Evolutionary conservation across 2,329 filamentous ascomycete genomes (phyloP), one percentile per base, ranked within the genome.

Genomic region (Scortechinia acanthostroma): DNA sequence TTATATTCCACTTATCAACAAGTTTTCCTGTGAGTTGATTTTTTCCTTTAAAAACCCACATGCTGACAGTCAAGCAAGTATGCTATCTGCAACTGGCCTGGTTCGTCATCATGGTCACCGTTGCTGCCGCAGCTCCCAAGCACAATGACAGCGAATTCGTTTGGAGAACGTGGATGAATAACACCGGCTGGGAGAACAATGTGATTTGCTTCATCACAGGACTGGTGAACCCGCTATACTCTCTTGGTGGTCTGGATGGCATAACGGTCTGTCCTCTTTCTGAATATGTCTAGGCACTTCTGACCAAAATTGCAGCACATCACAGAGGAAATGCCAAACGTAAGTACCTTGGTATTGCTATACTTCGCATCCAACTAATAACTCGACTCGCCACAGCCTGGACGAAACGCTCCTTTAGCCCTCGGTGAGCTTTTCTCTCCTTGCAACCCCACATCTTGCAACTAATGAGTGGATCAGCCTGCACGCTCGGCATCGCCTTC

Each of bases 121-220:
- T 76, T 4, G 64, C 65, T 3, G 67, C 70, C 3, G 64, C 61
- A 37, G 69, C 72, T 0, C 67, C 67, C 0, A 61, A 58, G 2
- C 65, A 75, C 46, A 68, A 69, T 16, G 54, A 59, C 43, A 55
- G 61, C 43, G 59, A 66, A n/a, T 75, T 74, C 46, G 73, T 76
- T 17, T 76, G 76, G 52, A 58, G 55, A 28, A 73, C 68, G 2
- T 76, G 69, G 62, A 66, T 72, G 45, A 75, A 75, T 51, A 68
- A 72, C 42, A 75, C 73, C 0, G 71, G 73, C 13, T 76, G 72
- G 72, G 57, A 67, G 23, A 69, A 65, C 46, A 65, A 71, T 45
- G 66, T 60, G 1, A 67, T 75, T 23, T 68, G 63, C 46, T 74
- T 75, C 52, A 71, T 75, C 45, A 69, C 69, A 0, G 71, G 71